phyloP scores from a whole-genome alignment of 148 eudicot species.

The Selenicereus undatus region DNA sequence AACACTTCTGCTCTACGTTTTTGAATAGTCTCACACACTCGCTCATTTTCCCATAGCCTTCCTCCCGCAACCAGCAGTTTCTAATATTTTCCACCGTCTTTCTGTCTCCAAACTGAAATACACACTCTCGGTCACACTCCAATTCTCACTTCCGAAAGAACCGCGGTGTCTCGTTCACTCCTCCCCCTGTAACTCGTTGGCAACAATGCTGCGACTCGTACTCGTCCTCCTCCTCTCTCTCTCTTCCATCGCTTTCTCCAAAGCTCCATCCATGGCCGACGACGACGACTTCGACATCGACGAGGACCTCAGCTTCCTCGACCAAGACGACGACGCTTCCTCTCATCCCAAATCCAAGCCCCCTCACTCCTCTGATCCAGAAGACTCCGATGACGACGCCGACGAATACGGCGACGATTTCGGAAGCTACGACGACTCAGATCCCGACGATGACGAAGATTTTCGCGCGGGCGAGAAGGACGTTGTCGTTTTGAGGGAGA shows the following conservation, averaged over 20 bases:
- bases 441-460: constrained; percentile 25
- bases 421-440: constrained; percentile 41
- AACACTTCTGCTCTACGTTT: no score
- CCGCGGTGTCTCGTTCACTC: not conserved
- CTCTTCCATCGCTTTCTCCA: constrained; percentile 30
- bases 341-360: not conserved
- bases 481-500: constrained; percentile 69
- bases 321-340: constrained; percentile 31
- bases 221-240: constrained; percentile 32
- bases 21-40: no score
- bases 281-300: constrained; percentile 33
- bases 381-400: constrained; percentile 12
- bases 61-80: not conserved
- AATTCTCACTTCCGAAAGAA: constrained; percentile 20
- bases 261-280: constrained; percentile 11
- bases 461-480: constrained; percentile 58
- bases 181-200: not conserved
- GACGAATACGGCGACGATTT: constrained; percentile 34
- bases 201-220: constrained; percentile 47
- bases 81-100: not conserved
- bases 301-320: constrained; percentile 71
- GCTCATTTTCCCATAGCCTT: not conserved
- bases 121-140: not conserved
- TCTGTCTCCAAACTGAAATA: constrained; percentile 8
- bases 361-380: constrained; percentile 23